Evolutionary conservation across 2,329 filamentous ascomycete species (phyloP), one percentile per base, ranked within the genome.

Genomic region (Colletotrichum sp.): DNA sequence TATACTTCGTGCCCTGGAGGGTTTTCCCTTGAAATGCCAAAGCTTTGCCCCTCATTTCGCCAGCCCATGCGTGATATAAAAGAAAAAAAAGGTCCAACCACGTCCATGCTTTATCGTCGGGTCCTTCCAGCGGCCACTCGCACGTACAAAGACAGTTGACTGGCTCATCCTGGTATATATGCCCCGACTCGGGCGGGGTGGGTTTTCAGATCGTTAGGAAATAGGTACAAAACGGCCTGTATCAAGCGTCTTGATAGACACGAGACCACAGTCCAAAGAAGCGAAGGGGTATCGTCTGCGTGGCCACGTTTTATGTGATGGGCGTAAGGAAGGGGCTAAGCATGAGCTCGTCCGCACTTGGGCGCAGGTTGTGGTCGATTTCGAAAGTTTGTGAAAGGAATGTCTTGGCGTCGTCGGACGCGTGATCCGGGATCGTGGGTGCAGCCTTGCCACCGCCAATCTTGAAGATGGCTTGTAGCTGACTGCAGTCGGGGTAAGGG

Each of bases 381-480:
- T 99, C 96, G 87, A 99, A 99, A 0, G 97, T 98, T 87, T 95
- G 93, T 72, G 91, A 90, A 78, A 99, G 87, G 87, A 99, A 99
- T 61, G 90, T 90, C 84, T 93, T 92, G 6, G 96, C 96, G 79
- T 98, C 96, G 44, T 93, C 91, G 81, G 95, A 97, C 15, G 96
- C 95, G 80, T 93, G 92, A 15, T 98, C 95, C 0, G 97, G 97
- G 71, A 98, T 94, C 19, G 95, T 96, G 0, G 97, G 97, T 22
- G 76, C 76, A 61, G 95, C 93, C 84, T 95, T 94, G 79, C 94
- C 93, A 78, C 94, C 96, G 52, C 96, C 96, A 83, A 99, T 99
- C 88, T 98, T 98, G 90, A 99, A 99, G 82, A 99, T 98, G 76
- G 97, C 97, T 84, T 99, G 97, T 78, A 99, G 89, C 85, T 99